Evolutionary conservation across 176 grass and related monocot species (phyloP).

Genomic region (Aegilops longissima): DNA sequence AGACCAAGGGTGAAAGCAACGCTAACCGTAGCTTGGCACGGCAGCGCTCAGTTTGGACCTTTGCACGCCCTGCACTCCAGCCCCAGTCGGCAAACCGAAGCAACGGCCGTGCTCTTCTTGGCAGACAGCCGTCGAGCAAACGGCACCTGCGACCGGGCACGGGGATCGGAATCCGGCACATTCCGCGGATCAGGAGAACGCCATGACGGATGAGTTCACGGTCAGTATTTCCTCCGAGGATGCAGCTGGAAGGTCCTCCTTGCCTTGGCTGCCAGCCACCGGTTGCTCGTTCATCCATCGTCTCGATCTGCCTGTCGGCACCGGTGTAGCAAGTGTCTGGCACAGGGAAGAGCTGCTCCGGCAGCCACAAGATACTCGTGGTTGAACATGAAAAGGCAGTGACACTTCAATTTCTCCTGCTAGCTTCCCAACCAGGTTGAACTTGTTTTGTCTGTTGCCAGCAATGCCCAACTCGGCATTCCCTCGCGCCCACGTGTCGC

Average conservation of each 20-base stretch:
- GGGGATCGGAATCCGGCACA: conserved; percentile 7
- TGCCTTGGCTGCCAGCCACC: background rate
- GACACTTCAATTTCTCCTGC: background rate
- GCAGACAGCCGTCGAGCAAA: background rate
- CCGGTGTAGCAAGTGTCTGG: background rate
- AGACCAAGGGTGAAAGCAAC: conserved; percentile 22
- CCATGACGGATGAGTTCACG: background rate
- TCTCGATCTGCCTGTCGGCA: background rate
- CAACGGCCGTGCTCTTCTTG: conserved; percentile 14
- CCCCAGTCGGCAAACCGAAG: conserved; percentile 3
- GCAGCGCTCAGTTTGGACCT: conserved; percentile 7
- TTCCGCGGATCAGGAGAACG: background rate
- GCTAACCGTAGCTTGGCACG: conserved; percentile 10
- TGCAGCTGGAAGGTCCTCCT: conserved; percentile 8
- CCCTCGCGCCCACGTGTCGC: background rate
- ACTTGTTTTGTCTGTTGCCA: background rate
- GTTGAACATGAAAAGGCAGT: background rate
- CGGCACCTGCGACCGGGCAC: background rate
- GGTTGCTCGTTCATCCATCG: background rate
- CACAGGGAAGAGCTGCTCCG: background rate
- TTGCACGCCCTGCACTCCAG: conserved; percentile 4
- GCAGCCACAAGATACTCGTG: background rate
- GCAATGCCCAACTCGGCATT: background rate
- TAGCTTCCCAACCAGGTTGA: background rate
- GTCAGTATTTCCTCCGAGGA: background rate